phyloP scores from a whole-genome alignment of 1,139 yeast species.

The Suhomyces kunorum region DNA sequence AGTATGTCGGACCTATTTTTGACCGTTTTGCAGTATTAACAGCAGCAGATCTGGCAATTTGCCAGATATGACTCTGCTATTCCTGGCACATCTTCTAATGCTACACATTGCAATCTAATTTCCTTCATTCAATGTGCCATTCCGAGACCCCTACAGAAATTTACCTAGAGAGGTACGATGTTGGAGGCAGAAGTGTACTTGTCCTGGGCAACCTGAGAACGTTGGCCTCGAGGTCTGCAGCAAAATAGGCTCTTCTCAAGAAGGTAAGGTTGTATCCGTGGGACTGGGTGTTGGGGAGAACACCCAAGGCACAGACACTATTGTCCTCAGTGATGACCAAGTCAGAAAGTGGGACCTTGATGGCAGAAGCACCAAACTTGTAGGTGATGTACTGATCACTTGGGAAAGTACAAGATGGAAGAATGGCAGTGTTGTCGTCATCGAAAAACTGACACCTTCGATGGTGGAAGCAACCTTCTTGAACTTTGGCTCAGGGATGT shows the following conservation, averaged over 20 bases:
- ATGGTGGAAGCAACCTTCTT: slow-evolving; percentile 37
- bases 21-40: too few species aligned
- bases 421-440: background rate
- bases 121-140: too few species aligned
- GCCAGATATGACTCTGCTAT: too few species aligned
- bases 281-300: slow-evolving; percentile 2
- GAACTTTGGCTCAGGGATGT: slow-evolving; percentile 48
- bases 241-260: slow-evolving; percentile 32
- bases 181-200: slow-evolving; percentile 9
- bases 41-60: too few species aligned
- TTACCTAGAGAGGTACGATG: slow-evolving; percentile 4
- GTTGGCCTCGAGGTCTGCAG: slow-evolving; percentile 31
- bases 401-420: slow-evolving; percentile 5
- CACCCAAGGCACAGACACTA: too few species aligned
- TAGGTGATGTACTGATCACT: slow-evolving; percentile 3
- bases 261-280: slow-evolving; percentile 19
- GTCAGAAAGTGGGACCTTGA: slow-evolving; percentile 10
- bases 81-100: too few species aligned
- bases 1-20: too few species aligned
- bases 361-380: slow-evolving; percentile 6
- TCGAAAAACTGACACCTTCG: slow-evolving; percentile 3
- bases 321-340: too few species aligned
- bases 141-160: too few species aligned
- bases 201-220: slow-evolving; percentile 26
- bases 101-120: too few species aligned